Evolutionary conservation across 1,284 basidiomycete genomes (phyloP), one percentile per base, ranked within the genome.

Genomic region (Ustilago xerochloae): DNA sequence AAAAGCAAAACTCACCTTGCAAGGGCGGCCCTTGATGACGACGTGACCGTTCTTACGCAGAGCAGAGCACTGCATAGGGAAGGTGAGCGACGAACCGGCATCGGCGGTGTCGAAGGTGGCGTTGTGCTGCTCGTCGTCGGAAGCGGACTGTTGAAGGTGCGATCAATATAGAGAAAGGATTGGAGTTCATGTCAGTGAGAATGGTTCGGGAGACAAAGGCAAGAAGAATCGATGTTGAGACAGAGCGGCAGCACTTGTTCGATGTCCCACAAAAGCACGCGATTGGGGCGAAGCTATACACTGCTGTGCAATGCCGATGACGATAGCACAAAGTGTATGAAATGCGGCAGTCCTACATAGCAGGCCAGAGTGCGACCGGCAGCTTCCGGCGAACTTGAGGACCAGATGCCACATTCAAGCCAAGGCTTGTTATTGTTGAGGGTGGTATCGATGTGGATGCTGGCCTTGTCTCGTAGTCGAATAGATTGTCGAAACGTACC

Each of bases 21-120:
- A 99, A 78, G 96, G 96, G 83, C 94, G 91, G 81, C 91, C 89
- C 89, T 98, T 97, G 88, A 99, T 98, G 85, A 96, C 92, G 86
- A 99, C 96, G 88, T 96, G 93, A 56, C 96, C 95, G 88, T 87
- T 88, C 88, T 90, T 90, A 82, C 89, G 92, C 80, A 99, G 92
- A 83, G 94, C 94, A 86, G 96, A 99, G 88, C 97, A 98, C 89
- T 97, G 94, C 91, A 92, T 93, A 83, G 93, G 81, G 77, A 69
- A 81, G 67, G 79, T 83, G 43, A 78, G 69, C 66, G 81, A 84
- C 68, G 83, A 79, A 54, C 83, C 83, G 73, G 83, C 83, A 75
- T 84, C 78, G 79, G 81, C 88, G 89, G 87, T 84, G 88, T 96
- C 93, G 85, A 97, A 95, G 85, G 88, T 90, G 85, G 94, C 91